These are phyloP conservation scores for Chalciporus chontae DNA, from an alignment of 768 basidiomycete species.

Conservation along the genomic window DNA sequence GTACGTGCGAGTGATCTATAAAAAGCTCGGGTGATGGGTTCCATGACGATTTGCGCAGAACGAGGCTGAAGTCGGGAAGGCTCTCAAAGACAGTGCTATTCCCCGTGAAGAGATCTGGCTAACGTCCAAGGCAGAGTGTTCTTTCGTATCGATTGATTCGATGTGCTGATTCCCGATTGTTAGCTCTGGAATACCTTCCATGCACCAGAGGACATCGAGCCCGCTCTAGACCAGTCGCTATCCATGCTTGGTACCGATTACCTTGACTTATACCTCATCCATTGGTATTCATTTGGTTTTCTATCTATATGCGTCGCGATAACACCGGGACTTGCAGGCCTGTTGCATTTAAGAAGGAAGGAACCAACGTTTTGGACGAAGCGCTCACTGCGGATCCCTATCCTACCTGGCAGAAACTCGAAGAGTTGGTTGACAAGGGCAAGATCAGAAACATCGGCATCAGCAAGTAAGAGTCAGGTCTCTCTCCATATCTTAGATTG, in stretches of 20 bases:
- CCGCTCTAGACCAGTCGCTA: slow-evolving; percentile 63
- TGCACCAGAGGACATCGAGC: slow-evolving; percentile 67
- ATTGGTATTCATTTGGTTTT: slow-evolving; percentile 49
- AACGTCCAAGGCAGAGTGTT: slow-evolving; percentile 49
- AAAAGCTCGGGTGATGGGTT: not conserved
- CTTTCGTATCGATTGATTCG: not conserved
- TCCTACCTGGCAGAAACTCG: slow-evolving; percentile 78
- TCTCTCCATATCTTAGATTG: not conserved
- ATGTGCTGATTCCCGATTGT: not conserved
- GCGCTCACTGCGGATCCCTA: slow-evolving; percentile 67
- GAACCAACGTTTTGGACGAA: slow-evolving; percentile 43
- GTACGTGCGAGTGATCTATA: slow-evolving; percentile 27
- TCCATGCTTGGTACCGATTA: slow-evolving; percentile 60
- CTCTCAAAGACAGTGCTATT: slow-evolving; percentile 54
- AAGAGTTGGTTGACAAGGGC: slow-evolving; percentile 73
- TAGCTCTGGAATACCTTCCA: slow-evolving; percentile 80
- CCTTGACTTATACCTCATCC: slow-evolving; percentile 78
- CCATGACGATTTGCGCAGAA: slow-evolving; percentile 39
- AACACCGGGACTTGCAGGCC: slow-evolving; percentile 41
- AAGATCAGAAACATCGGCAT: slow-evolving; percentile 78
- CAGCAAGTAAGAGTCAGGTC: slow-evolving; percentile 56
- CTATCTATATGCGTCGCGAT: not conserved
- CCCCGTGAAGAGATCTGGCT: slow-evolving; percentile 65
- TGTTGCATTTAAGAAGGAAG: slow-evolving; percentile 59
- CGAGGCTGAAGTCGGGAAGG: slow-evolving; percentile 65